Evolutionary conservation across 2,329 filamentous ascomycete genomes (phyloP).

Genomic region (Elsinoe ampelina): DNA sequence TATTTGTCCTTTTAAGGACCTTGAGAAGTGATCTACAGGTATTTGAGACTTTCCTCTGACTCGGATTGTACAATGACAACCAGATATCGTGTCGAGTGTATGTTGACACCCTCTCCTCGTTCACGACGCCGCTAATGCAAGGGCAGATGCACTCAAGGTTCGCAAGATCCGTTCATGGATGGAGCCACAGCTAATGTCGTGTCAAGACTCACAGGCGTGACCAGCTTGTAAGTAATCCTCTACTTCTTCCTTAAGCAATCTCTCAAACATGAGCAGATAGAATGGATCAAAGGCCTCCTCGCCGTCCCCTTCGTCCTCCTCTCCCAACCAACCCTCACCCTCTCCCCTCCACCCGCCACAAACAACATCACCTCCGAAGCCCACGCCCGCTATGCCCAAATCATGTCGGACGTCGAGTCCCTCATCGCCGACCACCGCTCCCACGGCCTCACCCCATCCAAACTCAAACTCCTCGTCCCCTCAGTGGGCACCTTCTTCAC

Average conservation of each 20-base stretch:
- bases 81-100: constrained; percentile 32
- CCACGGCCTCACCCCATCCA: constrained; percentile 59
- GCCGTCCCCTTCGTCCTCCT: constrained; percentile 95
- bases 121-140: constrained; percentile 12
- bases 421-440: constrained; percentile 86
- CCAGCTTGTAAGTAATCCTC: constrained; percentile 61
- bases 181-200: constrained; percentile 17
- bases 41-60: neutral
- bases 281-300: constrained; percentile 80
- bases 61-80: constrained; percentile 26
- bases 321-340: constrained; percentile 83
- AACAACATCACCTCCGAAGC: constrained; percentile 61
- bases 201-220: constrained; percentile 81
- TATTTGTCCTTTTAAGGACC: neutral
- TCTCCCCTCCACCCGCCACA: constrained; percentile 58
- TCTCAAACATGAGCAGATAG: constrained; percentile 20
- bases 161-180: constrained; percentile 18
- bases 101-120: neutral
- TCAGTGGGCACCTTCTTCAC: constrained; percentile 93
- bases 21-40: neutral
- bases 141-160: constrained; percentile 55
- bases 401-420: constrained; percentile 84
- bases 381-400: constrained; percentile 84
- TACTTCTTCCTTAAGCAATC: neutral
- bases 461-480: constrained; percentile 84